Base-by-base conservation (phyloP, 805 yeast species). In the Clavispora carvajalis region DNA sequence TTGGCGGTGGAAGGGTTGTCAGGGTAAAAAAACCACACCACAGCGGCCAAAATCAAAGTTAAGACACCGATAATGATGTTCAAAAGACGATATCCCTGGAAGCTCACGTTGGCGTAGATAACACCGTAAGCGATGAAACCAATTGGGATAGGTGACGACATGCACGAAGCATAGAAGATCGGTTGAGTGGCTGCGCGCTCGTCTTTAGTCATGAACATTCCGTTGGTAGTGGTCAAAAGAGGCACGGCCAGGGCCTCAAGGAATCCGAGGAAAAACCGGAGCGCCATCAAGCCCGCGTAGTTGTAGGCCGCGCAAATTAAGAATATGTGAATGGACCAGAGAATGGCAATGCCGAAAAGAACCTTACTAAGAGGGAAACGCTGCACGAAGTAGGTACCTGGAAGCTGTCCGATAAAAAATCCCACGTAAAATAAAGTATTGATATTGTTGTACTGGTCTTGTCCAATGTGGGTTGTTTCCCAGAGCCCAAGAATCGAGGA, bases 361-460 rank as follows among this genome's bases (percentile, higher is more conserved):
- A 67, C 63, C 37, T 55, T 59, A 7, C 72, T 66, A 18, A 74
- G 50, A 19, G 75, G 71, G 7, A 67, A 53, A 42, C 59, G 67
- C 47, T 75, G 80, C 23, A 73, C 60, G 18, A 73, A 57, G 36
- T 64, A 58, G 36, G 69, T 53, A 26, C 72, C 72, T 2, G 59
- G 58, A 11, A 71, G 60, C 46, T 75, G 78, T 4, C 78, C 80
- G 16, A 71, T 56, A 7, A 69, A 54, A 46, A 62, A 74, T 5
- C 80, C 82, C 18, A 67, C 75, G 49, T 76, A 76, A 48, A 76
- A 76, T n/a, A 76, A 43, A 3, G 80, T 72, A 45, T 74, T 73
- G 13, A 73, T 60, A 40, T 73, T 71, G 47, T 72, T 71, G 52
- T 73, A 76, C 37, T 62, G 62, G 37, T 63, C 49, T 47, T 70